A percentile compares a stretch with the other conserved stretches of the same genome.
These are phyloP conservation scores for Fusarium guadeloupense DNA, from an alignment of 2,329 filamentous ascomycete species.

Conservation along the genomic window DNA sequence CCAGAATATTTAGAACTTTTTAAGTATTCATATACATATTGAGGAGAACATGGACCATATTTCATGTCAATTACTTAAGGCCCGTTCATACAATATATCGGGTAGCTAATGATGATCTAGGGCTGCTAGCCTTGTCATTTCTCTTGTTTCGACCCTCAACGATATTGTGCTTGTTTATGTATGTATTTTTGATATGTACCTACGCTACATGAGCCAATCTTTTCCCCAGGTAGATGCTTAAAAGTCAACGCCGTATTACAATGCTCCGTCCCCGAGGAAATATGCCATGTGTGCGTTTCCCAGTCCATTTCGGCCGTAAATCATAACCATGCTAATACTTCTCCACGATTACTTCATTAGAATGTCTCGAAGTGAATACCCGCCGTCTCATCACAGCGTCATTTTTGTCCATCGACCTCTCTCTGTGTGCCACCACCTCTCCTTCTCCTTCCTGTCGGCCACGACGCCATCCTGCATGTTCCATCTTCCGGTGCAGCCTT, in stretches of 20 bases:
- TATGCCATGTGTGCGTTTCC: constrained; percentile 1
- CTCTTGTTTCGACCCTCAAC: too few relatives aligned
- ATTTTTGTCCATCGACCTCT: constrained; percentile 54
- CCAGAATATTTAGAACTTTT: too few relatives aligned
- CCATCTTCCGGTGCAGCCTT: constrained; percentile 59
- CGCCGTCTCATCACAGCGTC: constrained; percentile 30
- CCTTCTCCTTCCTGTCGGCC: constrained; percentile 58
- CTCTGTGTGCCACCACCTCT: constrained; percentile 62
- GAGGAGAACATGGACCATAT: too few relatives aligned
- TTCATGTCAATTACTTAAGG: too few relatives aligned
- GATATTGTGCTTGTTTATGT: not conserved
- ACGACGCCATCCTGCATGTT: constrained; percentile 51
- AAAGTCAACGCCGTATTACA: constrained; percentile 9
- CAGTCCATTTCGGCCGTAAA: constrained; percentile 24
- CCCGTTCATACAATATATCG: too few relatives aligned
- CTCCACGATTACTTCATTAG: not conserved
- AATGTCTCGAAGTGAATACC: not conserved
- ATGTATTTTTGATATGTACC: not conserved
- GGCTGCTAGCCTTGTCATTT: too few relatives aligned
- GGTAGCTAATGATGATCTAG: too few relatives aligned
- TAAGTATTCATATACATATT: too few relatives aligned
- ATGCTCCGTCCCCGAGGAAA: not conserved
- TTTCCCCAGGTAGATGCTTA: not conserved
- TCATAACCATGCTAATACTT: constrained; percentile 18
- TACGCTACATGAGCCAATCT: constrained; percentile 4